Base-by-base conservation (phyloP, 2,329 filamentous ascomycete species). In the Fusarium citri region DNA sequence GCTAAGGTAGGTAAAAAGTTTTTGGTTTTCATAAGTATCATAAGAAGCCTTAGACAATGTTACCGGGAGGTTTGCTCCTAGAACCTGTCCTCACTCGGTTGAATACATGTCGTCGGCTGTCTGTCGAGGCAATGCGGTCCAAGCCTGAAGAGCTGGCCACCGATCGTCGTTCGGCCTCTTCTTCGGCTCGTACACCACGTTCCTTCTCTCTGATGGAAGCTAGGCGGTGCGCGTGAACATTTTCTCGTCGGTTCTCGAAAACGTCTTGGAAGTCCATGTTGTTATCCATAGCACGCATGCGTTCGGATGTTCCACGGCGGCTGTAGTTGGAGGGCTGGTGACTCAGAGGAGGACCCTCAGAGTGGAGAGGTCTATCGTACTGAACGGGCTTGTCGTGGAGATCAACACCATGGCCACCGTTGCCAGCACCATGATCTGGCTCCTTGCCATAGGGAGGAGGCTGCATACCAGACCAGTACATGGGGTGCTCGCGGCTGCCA, bases 401-500 rank as follows among this genome's bases (percentile, higher is more conserved):
- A 34, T 66, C 65, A 56, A 64, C 50, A 5, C 46, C 55, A 4
- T 37, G 34, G 3, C 49, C 34, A 8, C 22, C 48, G 25, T 37
- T 23, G n/a, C 34, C 49, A 20, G 15, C 25, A 6, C 58, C 64
- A 1, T 67, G 55, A 7, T 65, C 63, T 25, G 73, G 62, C 11
- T 79, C 73, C 55, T 75, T 80, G 40, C 76, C 74, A 56, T 80
- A 78, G 2, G 78, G 79, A 15, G 81, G 81, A 10, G 78, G 79
- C 25, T 78, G 74, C 48, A 74, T 64, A 53, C 76, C 79, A 54
- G 80, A 66, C 74, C 83, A 85, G 76, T 82, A 93, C 74, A 93
- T 83, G 5, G 92, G 92, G 74, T 89, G 87, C 47, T 90, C 89
- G 68, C 88, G 84, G 76, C 88, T 91, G 76, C 90, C 89, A 72